These are phyloP conservation scores for Alternaria brassicicola DNA, from an alignment of 2,329 filamentous ascomycete genomes.

Conservation along the genomic window DNA sequence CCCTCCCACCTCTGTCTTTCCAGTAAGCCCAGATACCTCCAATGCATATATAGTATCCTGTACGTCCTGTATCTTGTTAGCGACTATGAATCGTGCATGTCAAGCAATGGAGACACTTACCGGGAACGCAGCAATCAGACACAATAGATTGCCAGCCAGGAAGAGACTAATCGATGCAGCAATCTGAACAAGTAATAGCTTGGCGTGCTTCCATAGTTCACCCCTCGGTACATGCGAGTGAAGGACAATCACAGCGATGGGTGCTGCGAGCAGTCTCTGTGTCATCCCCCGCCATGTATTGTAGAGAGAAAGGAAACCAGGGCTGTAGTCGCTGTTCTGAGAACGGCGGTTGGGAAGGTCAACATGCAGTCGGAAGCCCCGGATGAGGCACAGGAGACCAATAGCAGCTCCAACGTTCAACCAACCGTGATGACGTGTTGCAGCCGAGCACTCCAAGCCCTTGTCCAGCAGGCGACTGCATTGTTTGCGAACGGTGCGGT, in stretches of 20 bases:
- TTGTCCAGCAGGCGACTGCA: not conserved
- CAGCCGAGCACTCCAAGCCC: conserved; percentile 1
- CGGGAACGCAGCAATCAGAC: conserved; percentile 3
- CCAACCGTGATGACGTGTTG: not conserved
- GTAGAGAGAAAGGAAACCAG: not conserved
- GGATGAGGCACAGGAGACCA: not conserved
- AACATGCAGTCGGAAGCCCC: conserved; percentile 3
- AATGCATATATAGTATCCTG: not conserved
- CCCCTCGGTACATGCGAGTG: not conserved
- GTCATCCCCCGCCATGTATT: not conserved
- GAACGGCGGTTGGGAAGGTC: not conserved
- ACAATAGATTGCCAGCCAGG: conserved; percentile 2
- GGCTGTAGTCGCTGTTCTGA: not conserved
- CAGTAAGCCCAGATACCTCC: not conserved
- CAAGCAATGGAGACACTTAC: not conserved
- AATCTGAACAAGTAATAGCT: not conserved
- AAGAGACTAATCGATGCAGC: not conserved
- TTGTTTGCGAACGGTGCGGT: not conserved
- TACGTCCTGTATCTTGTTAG: not conserved
- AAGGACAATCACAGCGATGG: not conserved
- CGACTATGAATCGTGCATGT: not conserved
- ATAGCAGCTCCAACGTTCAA: not conserved
- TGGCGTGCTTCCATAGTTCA: not conserved
- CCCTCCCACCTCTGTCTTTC: not conserved
- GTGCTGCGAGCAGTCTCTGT: conserved; percentile 3